Evolutionary conservation across 441 rosid species (phyloP).

Genomic region (Breynia disticha): DNA sequence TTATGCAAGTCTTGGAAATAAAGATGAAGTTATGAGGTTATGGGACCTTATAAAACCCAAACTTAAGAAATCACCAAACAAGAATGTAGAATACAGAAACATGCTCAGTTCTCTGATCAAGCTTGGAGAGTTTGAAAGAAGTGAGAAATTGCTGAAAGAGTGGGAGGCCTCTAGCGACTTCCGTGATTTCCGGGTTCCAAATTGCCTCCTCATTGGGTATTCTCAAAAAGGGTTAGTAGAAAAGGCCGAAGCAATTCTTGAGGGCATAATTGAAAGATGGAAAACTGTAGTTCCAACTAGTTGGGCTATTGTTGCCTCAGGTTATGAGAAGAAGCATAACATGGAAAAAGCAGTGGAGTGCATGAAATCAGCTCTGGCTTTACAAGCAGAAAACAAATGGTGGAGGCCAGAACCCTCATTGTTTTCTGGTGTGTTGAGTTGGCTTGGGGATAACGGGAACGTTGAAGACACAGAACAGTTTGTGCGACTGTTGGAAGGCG

Average conservation of each 20-base stretch:
- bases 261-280: slow-evolving; percentile 19
- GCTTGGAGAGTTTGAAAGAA: slow-evolving; percentile 34
- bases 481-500: slow-evolving; percentile 18
- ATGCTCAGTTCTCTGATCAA: slow-evolving; percentile 37
- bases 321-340: slow-evolving; percentile 24
- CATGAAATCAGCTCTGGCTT: slow-evolving; percentile 41
- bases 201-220: slow-evolving; percentile 37
- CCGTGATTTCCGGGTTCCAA: slow-evolving; percentile 47
- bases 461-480: slow-evolving; percentile 30
- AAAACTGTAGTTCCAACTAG: slow-evolving; percentile 34
- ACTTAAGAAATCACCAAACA: slow-evolving; percentile 11
- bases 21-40: slow-evolving; percentile 38
- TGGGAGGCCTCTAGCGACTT: slow-evolving; percentile 34
- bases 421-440: slow-evolving; percentile 33
- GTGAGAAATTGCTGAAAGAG: slow-evolving; percentile 31
- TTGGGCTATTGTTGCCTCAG: slow-evolving; percentile 37
- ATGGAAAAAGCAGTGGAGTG: slow-evolving; percentile 43
- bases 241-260: slow-evolving; percentile 34
- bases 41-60: slow-evolving; percentile 31
- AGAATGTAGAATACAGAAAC: slow-evolving; percentile 35
- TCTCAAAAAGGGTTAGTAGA: slow-evolving; percentile 28
- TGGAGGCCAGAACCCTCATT: slow-evolving; percentile 36
- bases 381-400: slow-evolving; percentile 14
- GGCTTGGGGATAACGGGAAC: slow-evolving; percentile 36
- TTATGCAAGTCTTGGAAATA: slow-evolving; percentile 38